Evolutionary conservation across 23 red algal species (phyloP), one percentile per base, ranked within the genome.

Genomic region (Gracilaria caudata): DNA sequence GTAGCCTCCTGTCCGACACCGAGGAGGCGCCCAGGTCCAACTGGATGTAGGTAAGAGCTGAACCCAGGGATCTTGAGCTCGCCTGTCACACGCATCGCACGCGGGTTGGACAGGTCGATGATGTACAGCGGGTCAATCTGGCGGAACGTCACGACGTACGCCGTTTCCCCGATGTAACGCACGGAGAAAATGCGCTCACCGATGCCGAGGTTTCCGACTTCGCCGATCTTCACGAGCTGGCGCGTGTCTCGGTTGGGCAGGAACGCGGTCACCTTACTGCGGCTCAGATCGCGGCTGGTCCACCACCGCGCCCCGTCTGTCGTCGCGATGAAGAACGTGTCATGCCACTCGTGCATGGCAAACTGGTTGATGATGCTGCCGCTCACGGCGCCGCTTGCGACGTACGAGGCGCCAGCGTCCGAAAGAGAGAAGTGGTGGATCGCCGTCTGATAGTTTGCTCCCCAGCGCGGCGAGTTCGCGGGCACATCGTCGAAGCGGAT

Each of bases 301-400:
- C 87, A 91, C 87, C 87, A 91, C 12, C 55, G 20, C 2, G 87
- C 87, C 7, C 87, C 87, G 23, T 81, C 77, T 14, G 87, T 91
- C 26, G 87, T 91, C 40, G 87, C 87, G 53, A 91, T 91, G 57
- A 81, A 91, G 64, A 91, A 91, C 43, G 87, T 91, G 36, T 59
- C 76, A 21, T 73, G 44, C 28, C 17, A 36, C 64, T 91, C 87
- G 44, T 91, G 87, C 87, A 91, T 91, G 0, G 87, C 76, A 91
- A 91, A 91, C 77, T 91, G 87, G 58, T 91, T 91, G 87, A 91
- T 80, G 45, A 91, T 32, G 13, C 77, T 81, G 7, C 87, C 87
- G 7, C 32, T 60, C 33, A 91, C 87, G 29, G 78, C 37, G 16
- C 87, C 87, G 34, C 77, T 74, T 10, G 77, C 87, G 20, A 91